Evolutionary conservation across 805 yeast species (phyloP).

Genomic region (Nakazawaea ernobii): DNA sequence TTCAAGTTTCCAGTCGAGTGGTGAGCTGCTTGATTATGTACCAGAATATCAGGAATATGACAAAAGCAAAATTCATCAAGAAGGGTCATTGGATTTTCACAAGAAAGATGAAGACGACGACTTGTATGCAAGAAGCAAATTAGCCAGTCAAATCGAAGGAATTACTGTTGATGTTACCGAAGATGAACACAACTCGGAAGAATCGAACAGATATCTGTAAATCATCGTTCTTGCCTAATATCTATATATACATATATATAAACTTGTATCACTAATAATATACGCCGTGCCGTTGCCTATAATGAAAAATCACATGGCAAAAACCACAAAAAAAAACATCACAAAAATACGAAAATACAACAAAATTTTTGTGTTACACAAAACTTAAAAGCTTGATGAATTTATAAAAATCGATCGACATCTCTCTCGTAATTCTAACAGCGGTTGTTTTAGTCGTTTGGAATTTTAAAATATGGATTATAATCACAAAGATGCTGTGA

Average conservation of each 20-base stretch:
- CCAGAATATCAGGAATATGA: conserved; percentile 8
- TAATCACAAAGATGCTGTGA: conserved; percentile 13
- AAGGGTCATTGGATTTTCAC: background rate
- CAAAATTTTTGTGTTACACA: background rate
- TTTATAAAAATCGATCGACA: too few relatives aligned
- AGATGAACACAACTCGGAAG: background rate
- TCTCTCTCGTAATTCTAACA: too few relatives aligned
- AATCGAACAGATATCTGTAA: too few relatives aligned
- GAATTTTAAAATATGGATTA: conserved; percentile 6
- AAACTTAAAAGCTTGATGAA: too few relatives aligned
- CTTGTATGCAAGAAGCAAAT: conserved; percentile 2
- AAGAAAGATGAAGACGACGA: conserved; percentile 1
- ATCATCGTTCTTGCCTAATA: too few relatives aligned
- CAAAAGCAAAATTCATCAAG: background rate
- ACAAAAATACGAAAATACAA: background rate
- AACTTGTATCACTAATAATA: background rate
- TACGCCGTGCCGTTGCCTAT: too few relatives aligned
- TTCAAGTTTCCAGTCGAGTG: background rate
- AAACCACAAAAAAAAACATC: background rate
- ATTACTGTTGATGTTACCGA: background rate
- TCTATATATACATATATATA: too few relatives aligned
- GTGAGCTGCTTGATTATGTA: conserved; percentile 7
- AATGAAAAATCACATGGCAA: conserved; percentile 1
- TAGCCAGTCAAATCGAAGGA: conserved; percentile 1
- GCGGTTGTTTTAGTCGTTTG: background rate